Evolutionary conservation across 495 filamentous ascomycete genomes (phyloP), one percentile per base, ranked within the genome.

Genomic region (Aspergillus bridgeri): DNA sequence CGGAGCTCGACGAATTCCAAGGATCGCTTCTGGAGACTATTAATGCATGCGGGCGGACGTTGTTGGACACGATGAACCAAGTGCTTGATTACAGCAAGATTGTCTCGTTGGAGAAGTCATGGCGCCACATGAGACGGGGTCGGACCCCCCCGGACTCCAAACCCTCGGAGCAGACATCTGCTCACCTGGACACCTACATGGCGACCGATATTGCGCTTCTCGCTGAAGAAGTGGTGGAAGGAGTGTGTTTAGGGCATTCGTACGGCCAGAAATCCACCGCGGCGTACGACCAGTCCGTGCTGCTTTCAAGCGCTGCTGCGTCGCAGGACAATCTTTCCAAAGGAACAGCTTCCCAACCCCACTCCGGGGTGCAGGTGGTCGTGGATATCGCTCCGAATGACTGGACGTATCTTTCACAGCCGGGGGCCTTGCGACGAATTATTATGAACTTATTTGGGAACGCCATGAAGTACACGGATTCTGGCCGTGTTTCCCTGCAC

Each of bases 391-490:
- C 83, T 21, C 74, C 75, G 18, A 77, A 82, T 43, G 69, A 81
- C 54, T 91, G 85, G 75, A 57, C 80, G 13, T 91, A 89, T 68
- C 75, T 75, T 5, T 83, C 85, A 0, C 86, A 92, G 43, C 86
- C 88, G 0, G 89, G 89, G 5, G 89, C 88, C 3, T 70, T 91
- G 42, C 80, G 87, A 18, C 82, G 90, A 3, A 81, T 92, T 44
- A 80, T 94, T 29, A 89, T 91, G 86, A 92, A 95, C 61, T 60
- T 93, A 2, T 86, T 91, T 54, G 88, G 90, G 18, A 95, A 95
- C 68, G 84, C 90, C 0, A 79, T 93, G 62, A 95, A 95, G 61
- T 92, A 90, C 61, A 91, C 86, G 6, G 77, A 77, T 7, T 69
- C 75, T 2, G 90, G 90, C 5, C 83, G 76, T 51, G 87, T 95